Conservation (phyloP, 2,329 filamentous ascomycete species). For the Elsinoe arachidis region DNA sequence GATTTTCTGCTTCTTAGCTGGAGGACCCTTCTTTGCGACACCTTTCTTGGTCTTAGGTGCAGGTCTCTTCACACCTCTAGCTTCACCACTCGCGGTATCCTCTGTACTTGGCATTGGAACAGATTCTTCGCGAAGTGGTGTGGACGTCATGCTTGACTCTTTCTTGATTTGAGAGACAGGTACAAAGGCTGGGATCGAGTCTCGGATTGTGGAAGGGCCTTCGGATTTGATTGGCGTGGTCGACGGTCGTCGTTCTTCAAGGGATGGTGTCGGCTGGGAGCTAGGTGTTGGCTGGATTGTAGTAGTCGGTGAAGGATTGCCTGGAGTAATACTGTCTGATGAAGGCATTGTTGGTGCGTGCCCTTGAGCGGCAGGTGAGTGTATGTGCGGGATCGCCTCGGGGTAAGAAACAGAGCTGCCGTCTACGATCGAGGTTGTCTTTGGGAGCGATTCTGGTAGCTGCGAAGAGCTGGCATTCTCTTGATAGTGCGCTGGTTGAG, state of each 20-base stretch:
- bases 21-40: conserved; percentile 38
- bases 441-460: no score
- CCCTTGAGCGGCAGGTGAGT: no score
- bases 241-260: not conserved
- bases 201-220: conserved; percentile 19
- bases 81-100: conserved; percentile 20
- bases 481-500: not conserved
- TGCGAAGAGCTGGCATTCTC: not conserved
- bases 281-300: not conserved
- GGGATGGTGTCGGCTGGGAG: not conserved
- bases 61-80: conserved; percentile 36
- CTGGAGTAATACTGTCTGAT: not conserved
- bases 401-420: no score
- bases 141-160: conserved; percentile 35
- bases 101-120: conserved; percentile 34
- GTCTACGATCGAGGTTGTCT: no score
- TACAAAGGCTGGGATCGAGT: conserved; percentile 25
- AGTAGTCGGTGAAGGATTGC: not conserved
- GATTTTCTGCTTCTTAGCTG: conserved; percentile 33
- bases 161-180: conserved; percentile 38
- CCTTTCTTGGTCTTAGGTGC: conserved; percentile 38
- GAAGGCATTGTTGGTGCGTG: no score
- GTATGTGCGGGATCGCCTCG: no score
- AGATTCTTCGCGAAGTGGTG: conserved; percentile 32
- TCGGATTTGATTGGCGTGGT: conserved; percentile 20